A percentile compares a stretch with the other conserved stretches of the same genome.
Conservation (phyloP, 805 yeast genomes). For the Cyberlindnera galapagoensis region DNA sequence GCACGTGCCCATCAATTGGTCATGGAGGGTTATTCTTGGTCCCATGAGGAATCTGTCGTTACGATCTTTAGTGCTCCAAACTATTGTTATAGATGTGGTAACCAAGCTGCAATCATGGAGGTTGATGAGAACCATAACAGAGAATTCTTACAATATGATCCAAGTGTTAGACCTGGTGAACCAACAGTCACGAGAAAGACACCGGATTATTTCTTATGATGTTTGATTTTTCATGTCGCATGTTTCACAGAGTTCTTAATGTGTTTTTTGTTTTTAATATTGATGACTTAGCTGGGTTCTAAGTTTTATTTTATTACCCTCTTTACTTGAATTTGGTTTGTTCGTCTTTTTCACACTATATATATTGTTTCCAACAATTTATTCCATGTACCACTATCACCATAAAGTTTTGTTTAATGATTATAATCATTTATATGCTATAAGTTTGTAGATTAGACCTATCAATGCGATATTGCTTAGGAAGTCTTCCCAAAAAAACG, state of each 20-base stretch:
- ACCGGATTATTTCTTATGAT: slow-evolving; percentile 88
- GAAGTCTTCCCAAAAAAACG: too few species aligned
- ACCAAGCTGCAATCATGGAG: slow-evolving; percentile 97
- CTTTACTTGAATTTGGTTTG: slow-evolving; percentile 1
- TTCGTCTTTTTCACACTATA: slow-evolving; percentile 2
- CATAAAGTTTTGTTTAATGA: too few species aligned
- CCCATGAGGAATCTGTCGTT: slow-evolving; percentile 89
- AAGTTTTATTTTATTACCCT: slow-evolving; percentile 1
- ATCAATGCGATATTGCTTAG: too few species aligned
- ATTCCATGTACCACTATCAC: too few species aligned
- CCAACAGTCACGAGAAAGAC: slow-evolving; percentile 96
- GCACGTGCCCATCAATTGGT: slow-evolving; percentile 96
- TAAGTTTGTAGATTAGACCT: too few species aligned
- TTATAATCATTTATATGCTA: too few species aligned
- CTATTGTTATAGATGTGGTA: slow-evolving; percentile 96
- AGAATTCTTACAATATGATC: slow-evolving; percentile 93
- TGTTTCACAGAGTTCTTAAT: neutral
- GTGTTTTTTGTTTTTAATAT: neutral
- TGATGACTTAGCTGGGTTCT: neutral
- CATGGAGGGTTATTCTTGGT: slow-evolving; percentile 97
- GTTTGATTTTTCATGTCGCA: neutral
- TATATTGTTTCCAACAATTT: slow-evolving; percentile 11
- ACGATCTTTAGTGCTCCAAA: slow-evolving; percentile 95
- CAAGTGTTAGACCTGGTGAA: slow-evolving; percentile 95
- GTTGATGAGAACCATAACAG: slow-evolving; percentile 90